Evolutionary conservation across 345 rosid species (phyloP).

Genomic region (Conringia planisiliqua): DNA sequence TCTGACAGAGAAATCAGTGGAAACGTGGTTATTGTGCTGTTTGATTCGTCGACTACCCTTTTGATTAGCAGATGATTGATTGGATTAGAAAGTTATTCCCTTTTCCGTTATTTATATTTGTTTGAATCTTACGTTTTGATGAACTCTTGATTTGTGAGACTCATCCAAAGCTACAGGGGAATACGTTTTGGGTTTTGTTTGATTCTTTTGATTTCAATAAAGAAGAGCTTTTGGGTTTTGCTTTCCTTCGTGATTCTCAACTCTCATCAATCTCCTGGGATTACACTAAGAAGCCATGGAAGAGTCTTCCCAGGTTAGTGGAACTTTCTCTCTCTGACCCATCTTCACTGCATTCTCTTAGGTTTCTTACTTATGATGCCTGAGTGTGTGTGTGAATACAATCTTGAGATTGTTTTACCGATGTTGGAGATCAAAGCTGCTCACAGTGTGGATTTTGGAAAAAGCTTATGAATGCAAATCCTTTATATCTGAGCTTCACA

Average conservation of each 20-base stretch:
- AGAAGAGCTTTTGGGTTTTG: neutral
- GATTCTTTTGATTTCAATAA: neutral
- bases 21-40: neutral
- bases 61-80: slow-evolving; percentile 14
- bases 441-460: neutral
- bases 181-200: slow-evolving; percentile 11
- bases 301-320: slow-evolving; percentile 35
- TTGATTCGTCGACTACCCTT: neutral
- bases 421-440: neutral
- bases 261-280: slow-evolving; percentile 14
- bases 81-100: neutral
- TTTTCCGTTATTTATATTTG: too few species aligned
- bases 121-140: neutral
- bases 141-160: neutral
- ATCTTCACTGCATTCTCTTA: neutral
- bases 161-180: slow-evolving; percentile 9
- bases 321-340: slow-evolving; percentile 9
- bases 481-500: neutral
- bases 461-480: neutral
- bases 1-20: neutral
- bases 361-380: neutral
- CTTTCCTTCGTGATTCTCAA: neutral
- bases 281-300: slow-evolving; percentile 25
- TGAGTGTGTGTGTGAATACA: neutral
- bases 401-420: neutral